A percentile compares a stretch with the other conserved stretches of the same genome.
phyloP scores from a whole-genome alignment of 2,329 filamentous ascomycete genomes.

The Fusarium vanettenii region DNA sequence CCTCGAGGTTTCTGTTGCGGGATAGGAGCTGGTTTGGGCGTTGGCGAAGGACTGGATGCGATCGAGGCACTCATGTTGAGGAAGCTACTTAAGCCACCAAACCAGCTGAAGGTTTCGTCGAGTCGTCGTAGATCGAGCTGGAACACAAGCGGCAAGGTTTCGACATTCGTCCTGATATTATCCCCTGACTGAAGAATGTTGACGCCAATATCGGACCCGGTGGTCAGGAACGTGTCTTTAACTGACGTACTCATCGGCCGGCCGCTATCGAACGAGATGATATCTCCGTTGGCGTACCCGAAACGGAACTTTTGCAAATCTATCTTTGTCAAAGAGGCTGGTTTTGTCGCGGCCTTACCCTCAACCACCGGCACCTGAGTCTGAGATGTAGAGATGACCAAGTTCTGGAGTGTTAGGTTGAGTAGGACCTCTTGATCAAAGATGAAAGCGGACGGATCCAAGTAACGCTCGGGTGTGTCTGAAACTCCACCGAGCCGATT shows the following conservation, averaged over 20 bases:
- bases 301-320: conserved; percentile 69
- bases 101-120: conserved; percentile 88
- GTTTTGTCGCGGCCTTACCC: conserved; percentile 41
- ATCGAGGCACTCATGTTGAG: conserved; percentile 90
- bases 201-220: conserved; percentile 68
- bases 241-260: conserved; percentile 70
- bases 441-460: conserved; percentile 54
- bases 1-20: conserved; percentile 63
- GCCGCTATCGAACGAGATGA: conserved; percentile 70
- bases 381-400: conserved; percentile 48
- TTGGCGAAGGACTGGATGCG: conserved; percentile 73
- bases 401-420: conserved; percentile 59
- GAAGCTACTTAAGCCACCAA: conserved; percentile 92
- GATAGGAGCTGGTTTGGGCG: conserved; percentile 49
- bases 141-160: conserved; percentile 81
- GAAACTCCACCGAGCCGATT: conserved; percentile 65
- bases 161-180: conserved; percentile 69
- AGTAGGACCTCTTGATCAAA: conserved; percentile 64
- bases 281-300: conserved; percentile 71
- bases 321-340: conserved; percentile 51
- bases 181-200: conserved; percentile 60
- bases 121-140: conserved; percentile 82
- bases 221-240: conserved; percentile 66
- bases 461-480: conserved; percentile 60
- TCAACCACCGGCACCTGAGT: conserved; percentile 27